phyloP scores from a whole-genome alignment of 805 yeast species.

The Lipomyces sp. region DNA sequence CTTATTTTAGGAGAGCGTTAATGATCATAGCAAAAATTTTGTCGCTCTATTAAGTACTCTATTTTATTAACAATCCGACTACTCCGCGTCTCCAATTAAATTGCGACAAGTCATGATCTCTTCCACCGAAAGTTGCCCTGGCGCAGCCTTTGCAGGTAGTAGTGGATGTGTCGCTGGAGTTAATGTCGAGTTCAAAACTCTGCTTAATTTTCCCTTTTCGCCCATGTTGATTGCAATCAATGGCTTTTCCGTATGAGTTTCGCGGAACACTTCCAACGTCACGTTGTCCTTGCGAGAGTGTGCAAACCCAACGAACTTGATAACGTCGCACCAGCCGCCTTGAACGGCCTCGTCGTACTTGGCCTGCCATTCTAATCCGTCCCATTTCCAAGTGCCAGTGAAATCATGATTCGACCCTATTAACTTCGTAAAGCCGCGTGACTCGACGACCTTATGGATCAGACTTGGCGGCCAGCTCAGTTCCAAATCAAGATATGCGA shows the following conservation, averaged over 20 bases:
- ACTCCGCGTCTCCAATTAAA: constrained; percentile 28
- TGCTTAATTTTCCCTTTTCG: constrained; percentile 71
- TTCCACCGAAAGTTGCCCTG: constrained; percentile 72
- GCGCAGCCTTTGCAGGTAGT: constrained; percentile 75
- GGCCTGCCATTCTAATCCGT: constrained; percentile 71
- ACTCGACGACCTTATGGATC: constrained; percentile 56
- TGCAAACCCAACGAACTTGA: constrained; percentile 86
- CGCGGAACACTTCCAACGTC: constrained; percentile 70
- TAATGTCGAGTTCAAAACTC: constrained; percentile 72
- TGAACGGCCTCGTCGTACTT: constrained; percentile 67
- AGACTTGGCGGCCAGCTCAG: constrained; percentile 66
- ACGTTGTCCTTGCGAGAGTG: constrained; percentile 67
- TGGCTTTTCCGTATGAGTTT: constrained; percentile 59
- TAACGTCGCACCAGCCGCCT: constrained; percentile 62
- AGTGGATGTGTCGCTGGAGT: constrained; percentile 82
- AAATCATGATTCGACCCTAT: constrained; percentile 86
- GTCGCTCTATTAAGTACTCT: background rate
- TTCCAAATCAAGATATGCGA: constrained; percentile 81
- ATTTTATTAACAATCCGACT: background rate
- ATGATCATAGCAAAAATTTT: background rate
- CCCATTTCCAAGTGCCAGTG: constrained; percentile 66
- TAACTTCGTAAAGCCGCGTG: constrained; percentile 65
- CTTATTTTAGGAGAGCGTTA: background rate
- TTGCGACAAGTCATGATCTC: constrained; percentile 52
- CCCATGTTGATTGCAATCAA: constrained; percentile 87